These are phyloP conservation scores for Phytophthora quininea DNA, from an alignment of 352 stramenopile genomes.

Conservation along the genomic window DNA sequence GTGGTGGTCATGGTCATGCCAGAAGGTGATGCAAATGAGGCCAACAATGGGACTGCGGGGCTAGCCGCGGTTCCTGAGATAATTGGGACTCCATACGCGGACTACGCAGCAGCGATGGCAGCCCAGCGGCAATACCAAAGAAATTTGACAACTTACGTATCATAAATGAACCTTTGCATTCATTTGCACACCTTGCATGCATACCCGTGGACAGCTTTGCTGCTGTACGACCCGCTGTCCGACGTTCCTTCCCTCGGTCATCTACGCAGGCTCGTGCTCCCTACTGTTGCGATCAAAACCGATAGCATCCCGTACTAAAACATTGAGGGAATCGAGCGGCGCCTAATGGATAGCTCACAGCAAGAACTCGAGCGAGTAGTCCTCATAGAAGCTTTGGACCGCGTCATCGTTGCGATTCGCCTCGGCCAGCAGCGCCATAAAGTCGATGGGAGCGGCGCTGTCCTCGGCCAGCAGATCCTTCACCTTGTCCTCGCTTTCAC, in stretches of 20 bases:
- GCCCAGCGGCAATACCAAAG: too few species aligned
- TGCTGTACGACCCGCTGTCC: not conserved
- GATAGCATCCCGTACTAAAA: not conserved
- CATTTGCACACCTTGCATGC: too few species aligned
- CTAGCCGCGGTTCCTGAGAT: too few species aligned
- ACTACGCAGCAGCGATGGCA: too few species aligned
- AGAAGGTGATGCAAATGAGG: too few species aligned
- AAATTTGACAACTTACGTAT: too few species aligned
- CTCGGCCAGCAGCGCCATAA: slow-evolving; percentile 49
- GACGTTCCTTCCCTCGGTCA: not conserved
- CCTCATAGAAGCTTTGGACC: slow-evolving; percentile 47
- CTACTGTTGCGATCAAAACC: not conserved
- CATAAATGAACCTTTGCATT: too few species aligned
- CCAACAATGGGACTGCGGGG: too few species aligned
- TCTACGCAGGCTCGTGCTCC: not conserved
- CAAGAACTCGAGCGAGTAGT: slow-evolving; percentile 52
- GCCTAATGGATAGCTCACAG: slow-evolving; percentile 17
- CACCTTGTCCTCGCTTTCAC: slow-evolving; percentile 46
- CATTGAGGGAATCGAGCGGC: not conserved
- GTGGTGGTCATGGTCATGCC: too few species aligned
- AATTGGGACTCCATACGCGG: too few species aligned
- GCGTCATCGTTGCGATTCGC: slow-evolving; percentile 40
- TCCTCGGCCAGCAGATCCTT: slow-evolving; percentile 43
- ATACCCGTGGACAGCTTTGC: too few species aligned
- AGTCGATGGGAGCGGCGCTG: slow-evolving; percentile 32